Base-by-base conservation (phyloP, 352 stramenopile genomes). In the Globisporangium splendens region DNA sequence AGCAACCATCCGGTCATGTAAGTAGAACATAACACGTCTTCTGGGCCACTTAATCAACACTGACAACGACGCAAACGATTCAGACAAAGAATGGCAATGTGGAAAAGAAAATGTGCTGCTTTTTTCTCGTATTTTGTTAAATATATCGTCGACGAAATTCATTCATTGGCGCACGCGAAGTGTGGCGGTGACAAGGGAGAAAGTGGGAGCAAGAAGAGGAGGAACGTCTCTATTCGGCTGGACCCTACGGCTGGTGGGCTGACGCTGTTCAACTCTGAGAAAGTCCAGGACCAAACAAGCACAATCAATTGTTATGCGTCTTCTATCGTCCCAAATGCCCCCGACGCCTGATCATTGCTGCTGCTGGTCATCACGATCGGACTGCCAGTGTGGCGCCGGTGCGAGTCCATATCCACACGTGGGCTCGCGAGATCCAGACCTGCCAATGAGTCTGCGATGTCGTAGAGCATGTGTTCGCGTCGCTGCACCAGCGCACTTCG, bases 401-500 rank as follows among this genome's bases (percentile, higher is more conserved):
- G 42, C 17, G 28, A 33, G 31, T 47, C 43, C 47, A 28, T n/a
- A 17, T 47, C 20, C n/a, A 33, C 20, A 20, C 35, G 18, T 21
- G 33, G 31, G 28, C 35, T 31, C 28, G 20, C 33, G 15, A 63
- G 12, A 38, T 50, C 50, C 35, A 66, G 21, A 28, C 61, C 44
- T 31, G 53, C 41, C 15, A 80, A 60, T 33, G 70, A 62, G 35
- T 74, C 65, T 56, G 63, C 53, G 24, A 76, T 28, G 17, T 76
- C 71, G 55, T 74, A 74, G 22, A 75, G 41, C 49, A 63, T 50
- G 11, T 49, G 69, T 43, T 50, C 55, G 28, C 64, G 53, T 20
- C 0, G 65, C 17, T 17, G 62, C 61, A 18, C 63, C 35, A 51
- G 24, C 46, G 11, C 46, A n/a, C 20, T 51, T 28, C 20, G 14